Percentiles rank a stretch among this genome's conserved stretches.
phyloP scores from a whole-genome alignment of 2,329 filamentous ascomycete genomes.

The Scedosporium aurantiacum region DNA sequence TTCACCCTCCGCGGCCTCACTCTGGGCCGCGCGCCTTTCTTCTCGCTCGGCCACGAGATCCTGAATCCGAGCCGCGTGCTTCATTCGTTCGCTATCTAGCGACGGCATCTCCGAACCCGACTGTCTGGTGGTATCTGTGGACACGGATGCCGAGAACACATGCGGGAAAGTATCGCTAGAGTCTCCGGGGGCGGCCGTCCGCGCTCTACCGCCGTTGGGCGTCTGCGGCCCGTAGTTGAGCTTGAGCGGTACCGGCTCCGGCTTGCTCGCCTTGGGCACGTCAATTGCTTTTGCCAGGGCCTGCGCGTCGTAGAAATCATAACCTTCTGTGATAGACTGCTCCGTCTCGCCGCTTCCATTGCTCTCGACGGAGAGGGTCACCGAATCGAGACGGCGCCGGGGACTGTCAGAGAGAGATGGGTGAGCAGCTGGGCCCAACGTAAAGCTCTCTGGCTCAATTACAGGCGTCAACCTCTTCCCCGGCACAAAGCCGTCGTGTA shows the following conservation, averaged over 20 bases:
- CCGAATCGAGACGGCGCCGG: constrained; percentile 37
- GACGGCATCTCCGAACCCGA: constrained; percentile 14
- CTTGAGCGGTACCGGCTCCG: background rate
- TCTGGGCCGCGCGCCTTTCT: constrained; percentile 13
- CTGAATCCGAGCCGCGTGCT: background rate
- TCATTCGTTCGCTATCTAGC: constrained; percentile 6
- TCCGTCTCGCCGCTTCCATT: constrained; percentile 36
- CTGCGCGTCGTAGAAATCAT: constrained; percentile 56
- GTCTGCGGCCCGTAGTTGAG: background rate
- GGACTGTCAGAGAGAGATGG: constrained; percentile 22
- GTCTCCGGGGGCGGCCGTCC: constrained; percentile 18
- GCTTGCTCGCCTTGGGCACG: background rate
- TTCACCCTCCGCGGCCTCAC: constrained; percentile 23
- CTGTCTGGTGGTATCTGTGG: background rate
- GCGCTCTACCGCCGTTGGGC: background rate
- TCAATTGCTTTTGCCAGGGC: constrained; percentile 40
- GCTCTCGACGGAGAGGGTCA: constrained; percentile 38
- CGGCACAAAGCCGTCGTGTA: constrained; percentile 13
- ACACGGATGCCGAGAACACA: constrained; percentile 45
- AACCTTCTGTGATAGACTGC: constrained; percentile 46
- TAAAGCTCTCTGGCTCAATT: constrained; percentile 38
- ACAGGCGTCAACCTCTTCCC: constrained; percentile 35
- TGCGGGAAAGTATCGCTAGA: constrained; percentile 48
- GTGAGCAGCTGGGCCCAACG: constrained; percentile 36
- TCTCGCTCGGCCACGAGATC: constrained; percentile 14